These are phyloP conservation scores for Aspergillus incahuasiensis DNA, from an alignment of 495 filamentous ascomycete genomes.

Conservation along the genomic window DNA sequence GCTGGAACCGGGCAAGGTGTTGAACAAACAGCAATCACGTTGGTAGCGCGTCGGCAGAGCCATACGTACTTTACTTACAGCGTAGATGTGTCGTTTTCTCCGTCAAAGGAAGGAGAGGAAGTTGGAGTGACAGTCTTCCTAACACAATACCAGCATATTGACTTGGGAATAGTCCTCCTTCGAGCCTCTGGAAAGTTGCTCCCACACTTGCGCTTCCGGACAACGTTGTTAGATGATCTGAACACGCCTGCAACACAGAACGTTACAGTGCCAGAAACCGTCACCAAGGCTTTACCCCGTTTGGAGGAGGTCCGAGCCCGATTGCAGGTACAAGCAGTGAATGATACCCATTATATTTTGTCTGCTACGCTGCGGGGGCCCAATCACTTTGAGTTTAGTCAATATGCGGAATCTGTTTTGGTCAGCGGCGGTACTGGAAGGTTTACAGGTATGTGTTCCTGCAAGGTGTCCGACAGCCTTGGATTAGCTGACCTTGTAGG, in stretches of 20 bases:
- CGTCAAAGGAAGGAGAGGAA: conserved; percentile 6
- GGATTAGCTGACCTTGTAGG: not conserved
- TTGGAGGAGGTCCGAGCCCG: conserved; percentile 4
- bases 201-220: conserved; percentile 2
- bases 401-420: conserved; percentile 4
- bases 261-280: conserved; percentile 4
- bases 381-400: not conserved
- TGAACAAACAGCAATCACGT: conserved; percentile 6
- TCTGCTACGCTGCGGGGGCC: conserved; percentile 6
- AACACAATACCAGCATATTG: conserved; percentile 14
- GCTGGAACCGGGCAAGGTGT: conserved; percentile 1
- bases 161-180: conserved; percentile 13
- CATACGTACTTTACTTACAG: conserved; percentile 17
- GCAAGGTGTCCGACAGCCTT: no score
- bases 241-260: conserved; percentile 9
- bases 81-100: conserved; percentile 11
- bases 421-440: conserved; percentile 16
- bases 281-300: not conserved
- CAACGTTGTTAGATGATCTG: conserved; percentile 6
- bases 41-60: conserved; percentile 10
- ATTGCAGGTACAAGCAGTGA: conserved; percentile 10
- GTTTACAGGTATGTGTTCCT: conserved; percentile 15
- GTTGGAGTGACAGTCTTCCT: conserved; percentile 16
- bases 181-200: not conserved
- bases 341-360: conserved; percentile 19